Conservation (phyloP, 805 yeast species). For the Lachancea mirantina region DNA sequence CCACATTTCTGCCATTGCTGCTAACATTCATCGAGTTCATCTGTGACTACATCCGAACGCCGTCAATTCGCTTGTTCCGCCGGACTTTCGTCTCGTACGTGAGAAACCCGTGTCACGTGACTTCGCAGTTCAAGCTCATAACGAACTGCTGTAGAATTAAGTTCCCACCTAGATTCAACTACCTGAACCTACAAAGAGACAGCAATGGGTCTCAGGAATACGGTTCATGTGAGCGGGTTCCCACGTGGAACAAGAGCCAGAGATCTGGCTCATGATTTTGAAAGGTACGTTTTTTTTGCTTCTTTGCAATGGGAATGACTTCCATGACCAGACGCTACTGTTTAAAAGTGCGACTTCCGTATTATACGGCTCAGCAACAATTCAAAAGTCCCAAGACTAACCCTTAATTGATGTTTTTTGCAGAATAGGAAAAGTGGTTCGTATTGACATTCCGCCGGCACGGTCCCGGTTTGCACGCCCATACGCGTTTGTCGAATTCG, state of each 20-base stretch:
- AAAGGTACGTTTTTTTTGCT: conserved; percentile 48
- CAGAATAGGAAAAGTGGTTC: conserved; percentile 47
- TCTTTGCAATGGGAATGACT: too few species aligned
- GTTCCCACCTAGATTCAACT: neutral
- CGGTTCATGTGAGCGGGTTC: conserved; percentile 51
- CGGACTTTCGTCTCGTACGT: too few species aligned
- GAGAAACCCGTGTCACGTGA: too few species aligned
- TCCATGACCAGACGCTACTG: too few species aligned
- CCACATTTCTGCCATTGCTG: too few species aligned
- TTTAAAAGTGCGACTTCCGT: too few species aligned
- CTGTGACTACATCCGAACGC: too few species aligned
- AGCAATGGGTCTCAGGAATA: conserved; percentile 23
- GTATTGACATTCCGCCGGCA: conserved; percentile 59
- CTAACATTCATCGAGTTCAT: too few species aligned
- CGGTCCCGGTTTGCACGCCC: conserved; percentile 51
- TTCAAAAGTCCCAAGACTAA: neutral
- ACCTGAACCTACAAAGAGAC: neutral
- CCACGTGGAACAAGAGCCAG: conserved; percentile 46
- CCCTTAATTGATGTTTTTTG: conserved; percentile 7
- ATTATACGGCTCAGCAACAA: conserved; percentile 3
- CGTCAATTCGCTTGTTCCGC: too few species aligned
- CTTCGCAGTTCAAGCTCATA: too few species aligned
- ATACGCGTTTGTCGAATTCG: conserved; percentile 58
- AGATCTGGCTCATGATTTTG: conserved; percentile 53
- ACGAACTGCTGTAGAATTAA: too few species aligned